Conservation (phyloP, 345 rosid species). For the Camelina hispida region DNA sequence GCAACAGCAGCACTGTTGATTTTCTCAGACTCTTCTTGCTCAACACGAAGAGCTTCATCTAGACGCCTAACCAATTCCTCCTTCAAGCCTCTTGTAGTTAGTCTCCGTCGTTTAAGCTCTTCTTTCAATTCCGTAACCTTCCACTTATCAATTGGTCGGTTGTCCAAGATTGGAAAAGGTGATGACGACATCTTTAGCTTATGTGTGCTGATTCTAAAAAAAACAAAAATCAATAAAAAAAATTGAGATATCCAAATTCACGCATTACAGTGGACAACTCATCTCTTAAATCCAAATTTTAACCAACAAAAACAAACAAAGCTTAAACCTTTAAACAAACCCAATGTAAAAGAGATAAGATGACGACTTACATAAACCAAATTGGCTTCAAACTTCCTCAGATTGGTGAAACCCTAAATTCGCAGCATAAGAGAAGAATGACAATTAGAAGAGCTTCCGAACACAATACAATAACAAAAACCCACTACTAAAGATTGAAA, state of each 20-base stretch:
- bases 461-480: conserved; percentile 23
- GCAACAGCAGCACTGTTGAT: conserved; percentile 30
- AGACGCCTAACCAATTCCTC: conserved; percentile 83
- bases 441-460: conserved; percentile 41
- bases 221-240: background rate
- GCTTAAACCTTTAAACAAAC: background rate
- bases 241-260: background rate
- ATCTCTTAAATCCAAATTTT: background rate
- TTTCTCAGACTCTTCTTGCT: conserved; percentile 59
- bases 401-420: conserved; percentile 54
- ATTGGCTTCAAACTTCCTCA: conserved; percentile 1
- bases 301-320: conserved; percentile 10
- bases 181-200: conserved; percentile 69
- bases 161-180: conserved; percentile 66
- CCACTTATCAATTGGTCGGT: conserved; percentile 88
- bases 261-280: background rate
- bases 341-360: background rate
- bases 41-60: conserved; percentile 71
- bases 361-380: conserved; percentile 43
- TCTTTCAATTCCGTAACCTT: conserved; percentile 94
- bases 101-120: conserved; percentile 81
- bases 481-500: conserved; percentile 17
- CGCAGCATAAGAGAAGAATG: conserved; percentile 48
- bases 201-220: conserved; percentile 5
- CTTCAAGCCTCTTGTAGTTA: conserved; percentile 78